Evolutionary conservation across 1,284 basidiomycete species (phyloP).

Genomic region (Austroboletus niveus): DNA sequence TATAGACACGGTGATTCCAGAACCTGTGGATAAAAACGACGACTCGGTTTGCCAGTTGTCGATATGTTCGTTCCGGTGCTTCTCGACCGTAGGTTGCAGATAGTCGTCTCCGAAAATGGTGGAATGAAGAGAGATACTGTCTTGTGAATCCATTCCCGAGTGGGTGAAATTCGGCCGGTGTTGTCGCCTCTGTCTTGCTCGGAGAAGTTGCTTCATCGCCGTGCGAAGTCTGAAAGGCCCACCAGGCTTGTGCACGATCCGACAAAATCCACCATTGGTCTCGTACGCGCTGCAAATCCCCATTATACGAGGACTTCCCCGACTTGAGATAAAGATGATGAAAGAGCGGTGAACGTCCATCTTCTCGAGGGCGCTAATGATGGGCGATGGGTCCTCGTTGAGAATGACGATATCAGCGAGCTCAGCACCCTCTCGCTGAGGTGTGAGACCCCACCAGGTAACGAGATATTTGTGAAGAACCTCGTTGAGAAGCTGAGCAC

Average conservation of each 20-base stretch:
- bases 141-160: constrained; percentile 23
- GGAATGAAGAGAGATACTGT: constrained; percentile 30
- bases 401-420: constrained; percentile 78
- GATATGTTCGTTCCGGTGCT: constrained; percentile 21
- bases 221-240: constrained; percentile 76
- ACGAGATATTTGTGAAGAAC: constrained; percentile 68
- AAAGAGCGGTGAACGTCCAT: constrained; percentile 65
- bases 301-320: constrained; percentile 66
- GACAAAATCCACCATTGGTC: constrained; percentile 81
- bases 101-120: constrained; percentile 30
- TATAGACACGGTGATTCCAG: constrained; percentile 16
- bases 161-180: constrained; percentile 20
- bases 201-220: constrained; percentile 70
- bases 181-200: constrained; percentile 43
- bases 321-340: constrained; percentile 69
- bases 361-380: constrained; percentile 56
- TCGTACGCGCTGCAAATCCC: constrained; percentile 68
- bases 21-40: constrained; percentile 5
- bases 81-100: constrained; percentile 13
- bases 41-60: constrained; percentile 27
- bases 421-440: constrained; percentile 43
- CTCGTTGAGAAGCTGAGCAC: constrained; percentile 64
- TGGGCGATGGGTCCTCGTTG: constrained; percentile 73
- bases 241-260: constrained; percentile 86
- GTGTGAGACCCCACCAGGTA: constrained; percentile 76